Evolutionary conservation across 495 filamentous ascomycete genomes (phyloP).

Genomic region (Astrocystis sublimbata): DNA sequence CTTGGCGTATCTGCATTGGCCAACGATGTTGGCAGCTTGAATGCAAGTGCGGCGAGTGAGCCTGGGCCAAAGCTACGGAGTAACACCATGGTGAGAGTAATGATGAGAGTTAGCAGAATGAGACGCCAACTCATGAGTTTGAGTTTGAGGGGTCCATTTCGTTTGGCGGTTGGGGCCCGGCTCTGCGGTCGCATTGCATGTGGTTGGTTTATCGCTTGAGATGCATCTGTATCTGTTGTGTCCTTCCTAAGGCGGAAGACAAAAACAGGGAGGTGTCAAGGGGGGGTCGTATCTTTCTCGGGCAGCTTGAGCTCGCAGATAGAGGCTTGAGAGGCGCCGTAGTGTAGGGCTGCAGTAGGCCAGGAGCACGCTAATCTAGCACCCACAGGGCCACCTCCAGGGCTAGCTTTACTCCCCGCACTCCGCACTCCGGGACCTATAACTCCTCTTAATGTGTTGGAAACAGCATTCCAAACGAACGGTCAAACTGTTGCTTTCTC

Average conservation of each 20-base stretch:
- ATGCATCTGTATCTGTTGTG: background rate
- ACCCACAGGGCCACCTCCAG: background rate
- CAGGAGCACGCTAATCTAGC: background rate
- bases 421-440: background rate
- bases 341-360: background rate
- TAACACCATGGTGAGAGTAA: background rate
- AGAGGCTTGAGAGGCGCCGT: background rate
- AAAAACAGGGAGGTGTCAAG: background rate
- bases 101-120: slow-evolving; percentile 2
- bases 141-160: slow-evolving; percentile 10
- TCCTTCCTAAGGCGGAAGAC: background rate
- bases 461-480: too few species aligned
- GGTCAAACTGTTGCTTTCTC: too few species aligned
- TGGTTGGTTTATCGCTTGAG: background rate
- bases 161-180: background rate
- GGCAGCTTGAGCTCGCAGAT: too few species aligned
- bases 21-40: background rate
- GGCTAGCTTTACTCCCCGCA: background rate
- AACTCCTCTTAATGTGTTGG: too few species aligned
- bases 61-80: slow-evolving; percentile 8
- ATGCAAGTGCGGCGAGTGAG: slow-evolving; percentile 12
- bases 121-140: slow-evolving; percentile 10
- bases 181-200: slow-evolving; percentile 12
- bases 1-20: background rate
- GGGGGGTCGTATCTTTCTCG: too few species aligned